Base-by-base conservation (phyloP, 2,329 filamentous ascomycete genomes). In the Davidsoniella virescens region DNA sequence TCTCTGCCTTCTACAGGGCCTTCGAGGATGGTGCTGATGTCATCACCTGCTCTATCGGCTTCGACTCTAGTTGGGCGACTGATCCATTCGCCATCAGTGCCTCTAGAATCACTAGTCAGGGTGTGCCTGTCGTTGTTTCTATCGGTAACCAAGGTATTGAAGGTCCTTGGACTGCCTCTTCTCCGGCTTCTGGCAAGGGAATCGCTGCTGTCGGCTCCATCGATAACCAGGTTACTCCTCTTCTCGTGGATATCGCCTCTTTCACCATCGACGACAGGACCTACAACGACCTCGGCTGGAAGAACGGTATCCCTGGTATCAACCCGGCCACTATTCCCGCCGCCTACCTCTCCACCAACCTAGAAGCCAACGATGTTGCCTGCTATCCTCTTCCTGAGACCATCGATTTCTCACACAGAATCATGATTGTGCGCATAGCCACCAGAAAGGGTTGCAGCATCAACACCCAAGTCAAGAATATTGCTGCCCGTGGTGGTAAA, bases 141-240 rank as follows among this genome's bases (percentile, higher is more conserved):
- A 53, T 54, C 2, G 59, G 61, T 0, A 64, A 64, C 48, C 47
- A 44, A 1, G 61, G 60, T 3, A 43, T 33, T 10, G 18, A 48
- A 4, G 59, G 58, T 1, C 46, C 61, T 0, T 63, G 58, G 54
- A 52, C 50, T 7, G 46, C 56, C 2, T 55, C 54, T 3, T 52
- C 54, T 9, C 59, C 60, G 12, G 59, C 60, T 2, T 55, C 56
- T 2, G 61, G 58, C 1, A 50, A 54, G 23, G 23, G 38, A 10
- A 33, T 50, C 4, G 43, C 33, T 14, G 43, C 14, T 12, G 64
- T 77, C 17, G 70, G 68, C 5, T 73, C 71, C 0, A 65, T 71
- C 51, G 70, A 76, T 56, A 75, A 70, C 55, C 59, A 57, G 6
- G 54, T 65, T 17, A 65, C 64, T 1, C 67, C 71, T 0, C 56